A percentile compares a stretch with the other conserved stretches of the same genome.
phyloP scores from a whole-genome alignment of 139 green algal genomes.

The Haematococcus lacustris region DNA sequence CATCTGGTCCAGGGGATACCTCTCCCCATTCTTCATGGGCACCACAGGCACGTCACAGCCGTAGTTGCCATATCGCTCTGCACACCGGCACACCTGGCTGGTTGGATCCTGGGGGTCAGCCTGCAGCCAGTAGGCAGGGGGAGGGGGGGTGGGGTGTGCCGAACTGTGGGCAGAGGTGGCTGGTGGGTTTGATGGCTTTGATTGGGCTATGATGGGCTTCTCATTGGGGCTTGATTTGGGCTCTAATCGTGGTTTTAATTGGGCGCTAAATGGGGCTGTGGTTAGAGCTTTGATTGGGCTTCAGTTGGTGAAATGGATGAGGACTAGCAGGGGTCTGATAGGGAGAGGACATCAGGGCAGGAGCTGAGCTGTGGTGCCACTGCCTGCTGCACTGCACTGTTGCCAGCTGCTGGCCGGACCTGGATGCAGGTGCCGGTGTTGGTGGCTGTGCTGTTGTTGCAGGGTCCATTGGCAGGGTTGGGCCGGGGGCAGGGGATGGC shows the following conservation, averaged over 20 bases:
- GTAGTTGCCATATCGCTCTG: neutral
- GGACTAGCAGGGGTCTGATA: too few species aligned
- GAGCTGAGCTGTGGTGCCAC: neutral
- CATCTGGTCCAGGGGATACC: neutral
- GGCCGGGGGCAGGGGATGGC: constrained; percentile 1
- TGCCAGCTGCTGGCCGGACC: neutral
- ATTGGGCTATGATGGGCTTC: neutral
- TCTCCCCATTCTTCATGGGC: neutral
- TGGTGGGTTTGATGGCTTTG: neutral
- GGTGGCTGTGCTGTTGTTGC: neutral
- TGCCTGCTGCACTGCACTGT: neutral
- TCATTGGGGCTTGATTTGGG: neutral
- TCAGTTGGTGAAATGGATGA: neutral
- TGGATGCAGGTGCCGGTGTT: neutral
- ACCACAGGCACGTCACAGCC: neutral
- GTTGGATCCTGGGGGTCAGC: neutral
- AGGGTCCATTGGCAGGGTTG: neutral
- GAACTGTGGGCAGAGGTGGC: neutral
- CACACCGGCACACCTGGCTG: neutral
- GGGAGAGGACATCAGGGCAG: too few species aligned
- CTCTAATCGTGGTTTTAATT: neutral
- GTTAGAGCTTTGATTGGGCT: neutral
- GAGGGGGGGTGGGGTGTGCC: neutral
- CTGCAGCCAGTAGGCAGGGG: neutral
- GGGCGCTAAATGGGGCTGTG: neutral